These are phyloP conservation scores for Plectosphaerella plurivora DNA, from an alignment of 2,329 filamentous ascomycete genomes.

Conservation along the genomic window DNA sequence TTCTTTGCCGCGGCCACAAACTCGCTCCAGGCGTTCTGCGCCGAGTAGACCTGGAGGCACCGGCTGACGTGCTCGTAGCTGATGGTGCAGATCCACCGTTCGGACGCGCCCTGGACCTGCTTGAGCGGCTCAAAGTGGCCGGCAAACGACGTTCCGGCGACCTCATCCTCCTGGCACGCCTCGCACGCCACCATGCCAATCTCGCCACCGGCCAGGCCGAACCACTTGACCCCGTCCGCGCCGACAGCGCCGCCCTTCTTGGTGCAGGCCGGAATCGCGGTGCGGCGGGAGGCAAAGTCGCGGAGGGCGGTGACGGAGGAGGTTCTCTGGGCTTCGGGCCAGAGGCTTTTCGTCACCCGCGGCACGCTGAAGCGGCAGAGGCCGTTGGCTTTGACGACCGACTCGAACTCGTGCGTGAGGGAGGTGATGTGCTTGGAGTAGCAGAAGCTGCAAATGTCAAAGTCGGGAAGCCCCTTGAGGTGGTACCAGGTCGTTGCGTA, in stretches of 20 bases:
- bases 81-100: constrained; percentile 27
- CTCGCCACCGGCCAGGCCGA: background rate
- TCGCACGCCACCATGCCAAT: constrained; percentile 8
- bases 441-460: constrained; percentile 35
- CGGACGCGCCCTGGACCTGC: constrained; percentile 14
- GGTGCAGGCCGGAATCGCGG: constrained; percentile 21
- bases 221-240: constrained; percentile 24
- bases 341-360: constrained; percentile 27
- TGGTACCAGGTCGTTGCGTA: constrained; percentile 28
- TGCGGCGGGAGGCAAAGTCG: constrained; percentile 21
- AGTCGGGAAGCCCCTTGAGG: constrained; percentile 19
- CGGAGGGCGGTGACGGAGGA: constrained; percentile 18
- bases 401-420: constrained; percentile 23
- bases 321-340: constrained; percentile 21
- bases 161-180: constrained; percentile 10
- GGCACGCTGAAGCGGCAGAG: constrained; percentile 24
- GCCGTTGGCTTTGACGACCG: constrained; percentile 14
- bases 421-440: constrained; percentile 29
- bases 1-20: constrained; percentile 18
- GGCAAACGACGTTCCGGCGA: constrained; percentile 5
- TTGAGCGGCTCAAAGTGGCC: constrained; percentile 6
- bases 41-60: constrained; percentile 6
- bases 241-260: constrained; percentile 12
- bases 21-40: constrained; percentile 22
- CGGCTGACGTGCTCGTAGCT: constrained; percentile 18